A percentile compares a stretch with the other conserved stretches of the same genome.
Evolutionary conservation across 176 grass and related monocot species (phyloP).

Genomic region (Olyra latifolia): DNA sequence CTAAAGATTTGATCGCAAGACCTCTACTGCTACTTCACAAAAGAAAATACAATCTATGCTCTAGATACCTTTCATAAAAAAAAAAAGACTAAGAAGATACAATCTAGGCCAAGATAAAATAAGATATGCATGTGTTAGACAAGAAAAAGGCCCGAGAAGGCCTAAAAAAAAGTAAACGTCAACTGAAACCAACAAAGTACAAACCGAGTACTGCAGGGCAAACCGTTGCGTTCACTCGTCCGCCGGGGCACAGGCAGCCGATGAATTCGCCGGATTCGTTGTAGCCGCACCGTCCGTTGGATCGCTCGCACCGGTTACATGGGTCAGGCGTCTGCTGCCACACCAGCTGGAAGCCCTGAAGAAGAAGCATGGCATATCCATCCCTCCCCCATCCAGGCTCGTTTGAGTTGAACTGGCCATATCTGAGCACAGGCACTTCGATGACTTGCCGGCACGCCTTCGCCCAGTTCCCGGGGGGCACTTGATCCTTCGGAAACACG

Average conservation of each 20-base stretch:
- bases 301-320: neutral
- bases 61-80: no score
- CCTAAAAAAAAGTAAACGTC: no score
- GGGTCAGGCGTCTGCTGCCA: rapidly evolving
- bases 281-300: neutral
- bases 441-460: rapidly evolving
- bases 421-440: neutral
- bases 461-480: neutral
- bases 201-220: no score
- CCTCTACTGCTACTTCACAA: no score
- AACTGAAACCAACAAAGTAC: no score
- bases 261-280: rapidly evolving
- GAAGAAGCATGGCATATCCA: neutral
- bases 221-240: rapidly evolving
- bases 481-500: neutral
- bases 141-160: no score
- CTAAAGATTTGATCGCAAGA: no score
- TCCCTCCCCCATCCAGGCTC: rapidly evolving
- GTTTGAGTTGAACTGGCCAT: rapidly evolving
- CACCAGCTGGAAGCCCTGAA: neutral
- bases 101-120: no score
- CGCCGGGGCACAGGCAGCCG: neutral
- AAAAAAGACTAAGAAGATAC: no score
- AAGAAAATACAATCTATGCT: no score
- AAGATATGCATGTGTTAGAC: no score